These are phyloP conservation scores for Pelargonium fulgidum DNA, from an alignment of 441 rosid genomes.

Conservation along the genomic window DNA sequence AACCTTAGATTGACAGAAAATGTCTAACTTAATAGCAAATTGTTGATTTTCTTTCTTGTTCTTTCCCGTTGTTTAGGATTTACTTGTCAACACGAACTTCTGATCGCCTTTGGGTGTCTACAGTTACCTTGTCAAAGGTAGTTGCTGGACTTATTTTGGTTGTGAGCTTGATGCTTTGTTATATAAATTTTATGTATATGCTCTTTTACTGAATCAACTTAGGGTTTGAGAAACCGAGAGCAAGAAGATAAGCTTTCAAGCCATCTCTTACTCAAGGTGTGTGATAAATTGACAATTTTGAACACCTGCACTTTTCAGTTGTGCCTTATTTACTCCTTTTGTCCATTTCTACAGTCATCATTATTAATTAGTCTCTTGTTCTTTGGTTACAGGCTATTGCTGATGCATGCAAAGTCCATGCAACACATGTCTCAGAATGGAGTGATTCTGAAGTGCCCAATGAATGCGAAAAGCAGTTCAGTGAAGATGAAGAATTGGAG, in stretches of 20 bases:
- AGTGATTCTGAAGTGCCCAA: conserved; percentile 47
- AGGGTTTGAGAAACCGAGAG: conserved; percentile 70
- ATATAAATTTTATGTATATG: conserved; percentile 10
- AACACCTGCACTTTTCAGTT: background rate
- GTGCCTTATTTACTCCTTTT: background rate
- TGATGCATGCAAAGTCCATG: conserved; percentile 62
- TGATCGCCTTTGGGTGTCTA: conserved; percentile 45
- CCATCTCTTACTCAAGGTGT: conserved; percentile 56
- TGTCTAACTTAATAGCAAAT: background rate
- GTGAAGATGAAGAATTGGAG: conserved; percentile 67
- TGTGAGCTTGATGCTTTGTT: background rate
- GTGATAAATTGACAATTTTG: conserved; percentile 14
- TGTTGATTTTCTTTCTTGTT: conserved; percentile 7
- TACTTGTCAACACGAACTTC: conserved; percentile 71
- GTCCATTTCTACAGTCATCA: background rate
- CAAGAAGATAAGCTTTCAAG: conserved; percentile 84
- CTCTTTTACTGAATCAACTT: conserved; percentile 12
- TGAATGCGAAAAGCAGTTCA: conserved; percentile 47
- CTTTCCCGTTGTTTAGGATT: conserved; percentile 38
- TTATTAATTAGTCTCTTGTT: conserved; percentile 13
- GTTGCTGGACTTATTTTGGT: conserved; percentile 7
- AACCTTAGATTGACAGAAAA: background rate
- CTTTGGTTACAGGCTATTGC: conserved; percentile 64
- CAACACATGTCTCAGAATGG: conserved; percentile 42
- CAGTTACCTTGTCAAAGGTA: conserved; percentile 71